A percentile compares a stretch with the other conserved stretches of the same genome.
phyloP scores from a whole-genome alignment of 2,329 filamentous ascomycete species.

The Colletotrichum sp. region DNA sequence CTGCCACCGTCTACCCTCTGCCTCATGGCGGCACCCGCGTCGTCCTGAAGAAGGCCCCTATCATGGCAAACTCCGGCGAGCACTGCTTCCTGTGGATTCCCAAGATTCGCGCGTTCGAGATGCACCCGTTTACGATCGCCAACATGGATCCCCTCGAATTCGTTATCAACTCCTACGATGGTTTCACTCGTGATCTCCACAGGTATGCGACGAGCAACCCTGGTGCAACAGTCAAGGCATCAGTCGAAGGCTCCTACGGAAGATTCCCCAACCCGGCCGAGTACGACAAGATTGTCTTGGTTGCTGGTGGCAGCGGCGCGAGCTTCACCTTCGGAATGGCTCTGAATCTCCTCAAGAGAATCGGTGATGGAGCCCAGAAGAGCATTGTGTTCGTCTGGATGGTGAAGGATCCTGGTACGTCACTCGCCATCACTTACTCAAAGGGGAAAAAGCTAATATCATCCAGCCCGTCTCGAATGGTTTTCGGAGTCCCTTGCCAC shows the following conservation, averaged over 20 bases:
- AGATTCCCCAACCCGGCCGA: slow-evolving; percentile 48
- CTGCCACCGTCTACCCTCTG: slow-evolving; percentile 57
- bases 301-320: slow-evolving; percentile 57
- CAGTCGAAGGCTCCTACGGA: slow-evolving; percentile 60
- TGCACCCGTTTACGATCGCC: slow-evolving; percentile 69
- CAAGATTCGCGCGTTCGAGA: slow-evolving; percentile 58
- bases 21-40: slow-evolving; percentile 60
- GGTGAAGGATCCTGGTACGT: slow-evolving; percentile 40
- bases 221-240: slow-evolving; percentile 46
- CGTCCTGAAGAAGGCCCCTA: slow-evolving; percentile 53
- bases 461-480: slow-evolving; percentile 40
- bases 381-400: slow-evolving; percentile 45
- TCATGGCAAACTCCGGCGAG: slow-evolving; percentile 55
- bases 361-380: slow-evolving; percentile 23
- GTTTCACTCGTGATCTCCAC: slow-evolving; percentile 58
- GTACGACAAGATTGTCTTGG: slow-evolving; percentile 27
- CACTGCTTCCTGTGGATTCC: slow-evolving; percentile 72
- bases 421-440: not conserved
- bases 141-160: slow-evolving; percentile 59
- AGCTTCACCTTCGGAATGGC: slow-evolving; percentile 55
- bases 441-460: slow-evolving; percentile 2
- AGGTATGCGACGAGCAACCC: slow-evolving; percentile 47
- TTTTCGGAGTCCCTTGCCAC: slow-evolving; percentile 38
- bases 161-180: slow-evolving; percentile 60
- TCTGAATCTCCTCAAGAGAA: slow-evolving; percentile 37